Percentiles rank a stretch among this genome's conserved stretches.
Conservation (phyloP, 805 yeast genomes). For the Saturnispora mendoncae region DNA sequence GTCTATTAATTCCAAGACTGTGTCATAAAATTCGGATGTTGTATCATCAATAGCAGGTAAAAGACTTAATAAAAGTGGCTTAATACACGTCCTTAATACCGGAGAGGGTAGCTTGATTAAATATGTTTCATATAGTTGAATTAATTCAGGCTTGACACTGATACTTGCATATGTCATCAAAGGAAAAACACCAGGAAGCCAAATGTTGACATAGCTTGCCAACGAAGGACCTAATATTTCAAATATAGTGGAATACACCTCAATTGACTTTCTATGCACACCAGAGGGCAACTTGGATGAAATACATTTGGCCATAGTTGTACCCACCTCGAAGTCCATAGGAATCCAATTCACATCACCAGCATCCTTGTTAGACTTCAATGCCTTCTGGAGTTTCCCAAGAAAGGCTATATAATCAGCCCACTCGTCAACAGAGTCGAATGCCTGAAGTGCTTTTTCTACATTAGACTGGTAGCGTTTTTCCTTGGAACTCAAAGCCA, state of each 20-base stretch:
- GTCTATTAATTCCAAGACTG: slow-evolving; percentile 53
- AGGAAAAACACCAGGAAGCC: slow-evolving; percentile 94
- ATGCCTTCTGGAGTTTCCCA: slow-evolving; percentile 66
- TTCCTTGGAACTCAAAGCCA: slow-evolving; percentile 46
- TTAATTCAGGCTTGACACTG: slow-evolving; percentile 71
- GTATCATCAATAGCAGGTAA: slow-evolving; percentile 91
- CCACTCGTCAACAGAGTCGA: slow-evolving; percentile 90
- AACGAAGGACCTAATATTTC: slow-evolving; percentile 47
- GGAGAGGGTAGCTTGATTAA: slow-evolving; percentile 44
- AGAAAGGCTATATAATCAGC: slow-evolving; percentile 93
- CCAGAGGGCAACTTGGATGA: slow-evolving; percentile 86
- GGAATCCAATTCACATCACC: slow-evolving; percentile 52
- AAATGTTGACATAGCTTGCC: slow-evolving; percentile 49
- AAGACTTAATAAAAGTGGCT: slow-evolving; percentile 64
- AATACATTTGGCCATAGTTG: slow-evolving; percentile 67
- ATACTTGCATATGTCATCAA: slow-evolving; percentile 82
- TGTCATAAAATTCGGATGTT: slow-evolving; percentile 68
- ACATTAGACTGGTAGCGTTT: slow-evolving; percentile 59
- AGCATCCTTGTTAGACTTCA: slow-evolving; percentile 40
- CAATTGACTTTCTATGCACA: slow-evolving; percentile 83
- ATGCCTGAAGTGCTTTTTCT: slow-evolving; percentile 62
- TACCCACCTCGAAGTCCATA: slow-evolving; percentile 53
- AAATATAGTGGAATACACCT: slow-evolving; percentile 66
- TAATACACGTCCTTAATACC: slow-evolving; percentile 45
- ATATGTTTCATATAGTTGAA: slow-evolving; percentile 50